Conservation (phyloP, 1,284 basidiomycete genomes). For the Volvariella volvacea region DNA sequence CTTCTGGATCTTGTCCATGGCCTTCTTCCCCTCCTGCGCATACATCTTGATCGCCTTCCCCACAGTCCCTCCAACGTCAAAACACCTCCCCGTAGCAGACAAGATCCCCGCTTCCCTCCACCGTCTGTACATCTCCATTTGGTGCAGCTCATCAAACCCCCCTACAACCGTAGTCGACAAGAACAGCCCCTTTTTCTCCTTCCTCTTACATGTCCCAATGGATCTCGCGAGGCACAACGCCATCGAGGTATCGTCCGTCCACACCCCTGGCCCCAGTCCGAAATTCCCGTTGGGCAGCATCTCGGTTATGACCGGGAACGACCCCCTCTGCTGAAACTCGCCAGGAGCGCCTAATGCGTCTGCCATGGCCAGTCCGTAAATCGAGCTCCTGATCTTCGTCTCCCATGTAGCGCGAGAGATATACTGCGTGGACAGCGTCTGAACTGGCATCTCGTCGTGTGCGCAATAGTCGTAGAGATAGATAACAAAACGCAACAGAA, state of each 20-base stretch:
- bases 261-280: slow-evolving; percentile 26
- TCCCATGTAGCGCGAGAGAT: slow-evolving; percentile 17
- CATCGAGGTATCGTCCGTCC: slow-evolving; percentile 43
- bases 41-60: slow-evolving; percentile 25
- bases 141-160: slow-evolving; percentile 31
- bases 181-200: slow-evolving; percentile 4
- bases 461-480: too few relatives aligned
- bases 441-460: too few relatives aligned
- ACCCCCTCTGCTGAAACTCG: slow-evolving; percentile 29
- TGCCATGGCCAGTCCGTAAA: slow-evolving; percentile 31
- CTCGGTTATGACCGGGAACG: slow-evolving; percentile 25
- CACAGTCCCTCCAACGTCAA: slow-evolving; percentile 32
- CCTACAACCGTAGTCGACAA: slow-evolving; percentile 9
- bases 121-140: slow-evolving; percentile 26
- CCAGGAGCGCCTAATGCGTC: slow-evolving; percentile 36
- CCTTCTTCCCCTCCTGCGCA: slow-evolving; percentile 8
- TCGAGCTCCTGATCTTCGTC: slow-evolving; percentile 30
- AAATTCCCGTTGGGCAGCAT: slow-evolving; percentile 34
- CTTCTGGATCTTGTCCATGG: slow-evolving; percentile 20
- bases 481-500: too few relatives aligned
- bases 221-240: slow-evolving; percentile 33
- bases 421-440: slow-evolving; percentile 17
- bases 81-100: slow-evolving; percentile 30
- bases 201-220: slow-evolving; percentile 18
- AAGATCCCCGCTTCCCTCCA: slow-evolving; percentile 29